A percentile compares a stretch with the other conserved stretches of the same genome.
Evolutionary conservation across 2,329 filamentous ascomycete genomes (phyloP).

Genomic region (Plectosphaerella plurivora): DNA sequence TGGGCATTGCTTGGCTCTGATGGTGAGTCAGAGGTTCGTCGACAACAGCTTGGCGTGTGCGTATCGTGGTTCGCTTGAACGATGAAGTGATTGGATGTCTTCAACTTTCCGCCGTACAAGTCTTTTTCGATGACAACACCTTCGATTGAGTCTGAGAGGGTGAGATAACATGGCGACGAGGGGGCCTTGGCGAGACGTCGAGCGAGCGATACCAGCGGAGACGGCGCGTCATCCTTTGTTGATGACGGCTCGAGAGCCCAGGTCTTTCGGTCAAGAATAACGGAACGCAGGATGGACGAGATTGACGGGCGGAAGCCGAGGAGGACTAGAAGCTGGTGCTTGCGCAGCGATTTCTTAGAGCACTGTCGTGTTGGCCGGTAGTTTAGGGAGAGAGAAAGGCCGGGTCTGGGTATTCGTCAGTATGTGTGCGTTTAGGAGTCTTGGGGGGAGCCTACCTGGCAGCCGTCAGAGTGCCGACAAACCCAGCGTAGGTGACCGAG

Average conservation of each 20-base stretch:
- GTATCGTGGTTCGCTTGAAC: conserved; percentile 53
- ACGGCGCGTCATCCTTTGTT: neutral
- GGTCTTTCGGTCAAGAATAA: conserved; percentile 11
- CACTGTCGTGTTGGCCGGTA: conserved; percentile 45
- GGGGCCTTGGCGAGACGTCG: conserved; percentile 26
- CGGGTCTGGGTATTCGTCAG: conserved; percentile 19
- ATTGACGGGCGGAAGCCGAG: conserved; percentile 50
- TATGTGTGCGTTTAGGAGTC: neutral
- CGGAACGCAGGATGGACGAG: conserved; percentile 41
- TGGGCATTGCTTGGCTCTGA: neutral
- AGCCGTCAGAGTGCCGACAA: conserved; percentile 46
- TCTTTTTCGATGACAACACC: conserved; percentile 54
- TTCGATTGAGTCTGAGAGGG: conserved; percentile 44
- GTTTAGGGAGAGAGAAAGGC: conserved; percentile 43
- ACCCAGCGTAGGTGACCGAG: conserved; percentile 45
- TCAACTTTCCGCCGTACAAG: conserved; percentile 34
- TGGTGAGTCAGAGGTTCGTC: neutral
- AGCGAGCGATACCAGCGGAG: neutral
- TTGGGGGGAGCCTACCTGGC: conserved; percentile 28
- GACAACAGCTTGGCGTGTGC: conserved; percentile 4
- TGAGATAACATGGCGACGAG: conserved; percentile 53
- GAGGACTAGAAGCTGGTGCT: conserved; percentile 48
- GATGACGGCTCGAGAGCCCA: neutral
- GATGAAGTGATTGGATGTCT: conserved; percentile 45
- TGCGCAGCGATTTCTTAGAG: conserved; percentile 29